These are phyloP conservation scores for Phytophthora macrochlamydospora DNA, from an alignment of 352 stramenopile species.

Conservation along the genomic window DNA sequence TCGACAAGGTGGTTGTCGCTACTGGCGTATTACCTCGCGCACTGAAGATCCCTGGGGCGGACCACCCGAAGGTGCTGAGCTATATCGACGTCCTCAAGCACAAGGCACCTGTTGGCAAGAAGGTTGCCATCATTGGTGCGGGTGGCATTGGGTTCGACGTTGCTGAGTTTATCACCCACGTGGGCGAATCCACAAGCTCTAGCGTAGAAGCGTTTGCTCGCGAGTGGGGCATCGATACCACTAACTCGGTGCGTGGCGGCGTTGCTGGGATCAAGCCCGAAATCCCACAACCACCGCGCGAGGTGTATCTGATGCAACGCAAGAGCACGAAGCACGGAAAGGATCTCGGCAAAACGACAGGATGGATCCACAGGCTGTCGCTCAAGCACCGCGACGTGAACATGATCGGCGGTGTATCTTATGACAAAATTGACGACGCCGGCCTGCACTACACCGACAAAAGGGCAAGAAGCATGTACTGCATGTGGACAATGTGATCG, in stretches of 20 bases:
- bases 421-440: constrained; percentile 95
- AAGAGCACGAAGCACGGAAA: constrained; percentile 94
- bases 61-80: constrained; percentile 92
- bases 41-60: constrained; percentile 87
- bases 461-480: constrained; percentile 85
- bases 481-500: constrained; percentile 95
- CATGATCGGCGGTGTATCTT: constrained; percentile 93
- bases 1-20: constrained; percentile 96
- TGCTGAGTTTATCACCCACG: constrained; percentile 93
- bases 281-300: constrained; percentile 50
- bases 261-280: constrained; percentile 62
- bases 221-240: constrained; percentile 95
- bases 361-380: constrained; percentile 96
- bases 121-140: constrained; percentile 95
- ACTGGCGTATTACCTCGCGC: constrained; percentile 93
- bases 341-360: constrained; percentile 95
- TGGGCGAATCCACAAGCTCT: constrained; percentile 65
- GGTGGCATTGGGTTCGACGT: constrained; percentile 99
- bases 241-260: constrained; percentile 82
- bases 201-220: constrained; percentile 88
- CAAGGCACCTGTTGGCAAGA: constrained; percentile 88
- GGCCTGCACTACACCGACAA: constrained; percentile 94
- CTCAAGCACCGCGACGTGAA: constrained; percentile 92
- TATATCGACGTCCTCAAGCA: constrained; percentile 96
- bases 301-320: constrained; percentile 95